A percentile compares a stretch with the other conserved stretches of the same genome.
phyloP scores from a whole-genome alignment of 2,329 filamentous ascomycete genomes.

The Colletotrichum orbiculare region DNA sequence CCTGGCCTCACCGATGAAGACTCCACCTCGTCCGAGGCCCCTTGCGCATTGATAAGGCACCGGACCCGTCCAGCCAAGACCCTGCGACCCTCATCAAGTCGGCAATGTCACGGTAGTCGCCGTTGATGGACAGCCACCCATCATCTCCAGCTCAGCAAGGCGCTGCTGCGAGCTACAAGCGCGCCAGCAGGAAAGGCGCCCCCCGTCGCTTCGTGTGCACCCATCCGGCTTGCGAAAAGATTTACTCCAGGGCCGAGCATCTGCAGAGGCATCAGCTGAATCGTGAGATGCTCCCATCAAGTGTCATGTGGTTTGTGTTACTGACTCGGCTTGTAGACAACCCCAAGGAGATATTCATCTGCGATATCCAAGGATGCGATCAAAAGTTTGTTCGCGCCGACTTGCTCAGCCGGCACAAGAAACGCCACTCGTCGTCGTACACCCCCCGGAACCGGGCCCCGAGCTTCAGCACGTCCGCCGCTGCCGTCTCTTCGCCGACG shows the following conservation, averaged over 20 bases:
- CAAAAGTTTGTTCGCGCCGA: conserved; percentile 84
- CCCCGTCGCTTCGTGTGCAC: conserved; percentile 70
- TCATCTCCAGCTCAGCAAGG: conserved; percentile 23
- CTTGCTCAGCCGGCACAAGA: conserved; percentile 75
- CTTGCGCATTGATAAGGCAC: conserved; percentile 2
- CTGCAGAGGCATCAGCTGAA: conserved; percentile 85
- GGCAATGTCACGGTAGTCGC: conserved; percentile 21
- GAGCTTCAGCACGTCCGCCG: conserved; percentile 55
- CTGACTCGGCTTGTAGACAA: conserved; percentile 64
- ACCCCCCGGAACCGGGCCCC: conserved; percentile 62
- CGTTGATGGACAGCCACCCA: conserved; percentile 25
- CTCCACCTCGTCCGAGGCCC: neutral
- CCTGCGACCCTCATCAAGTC: neutral
- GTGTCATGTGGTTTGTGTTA: neutral
- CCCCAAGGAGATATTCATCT: conserved; percentile 82
- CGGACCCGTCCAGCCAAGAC: neutral
- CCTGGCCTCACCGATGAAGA: neutral
- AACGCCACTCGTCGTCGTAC: conserved; percentile 69
- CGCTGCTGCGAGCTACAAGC: conserved; percentile 53
- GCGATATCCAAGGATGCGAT: conserved; percentile 79
- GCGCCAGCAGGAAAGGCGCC: conserved; percentile 63
- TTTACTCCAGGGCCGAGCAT: conserved; percentile 84
- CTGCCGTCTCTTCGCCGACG: conserved; percentile 36
- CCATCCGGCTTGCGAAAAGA: conserved; percentile 79
- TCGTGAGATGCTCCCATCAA: conserved; percentile 53